Evolutionary conservation across 2,329 filamentous ascomycete species (phyloP), one percentile per base, ranked within the genome.

Genomic region (Aspergillus uvarum): DNA sequence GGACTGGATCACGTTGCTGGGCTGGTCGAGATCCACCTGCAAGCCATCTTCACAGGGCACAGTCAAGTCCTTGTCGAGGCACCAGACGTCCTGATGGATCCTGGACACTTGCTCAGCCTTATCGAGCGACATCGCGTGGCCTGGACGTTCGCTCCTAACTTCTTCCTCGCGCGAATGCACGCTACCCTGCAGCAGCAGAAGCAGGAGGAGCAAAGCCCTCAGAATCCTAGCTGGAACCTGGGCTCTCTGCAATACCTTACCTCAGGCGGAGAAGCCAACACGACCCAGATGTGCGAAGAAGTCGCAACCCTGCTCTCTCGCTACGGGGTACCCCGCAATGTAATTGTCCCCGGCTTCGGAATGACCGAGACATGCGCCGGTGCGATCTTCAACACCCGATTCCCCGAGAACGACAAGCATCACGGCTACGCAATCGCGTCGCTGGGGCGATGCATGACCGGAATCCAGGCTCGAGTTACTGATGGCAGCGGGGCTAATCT

Each of bases 1-100:
- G 76, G 76, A 0, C 70, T 85, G 10, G 83, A 86, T 59, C 84
- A 86, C 60, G 82, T 85, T 8, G 83, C 80, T 0, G 79, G 73
- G 60, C 69, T 87, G 4, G 72, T 75, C 1, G 81, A 86, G 56
- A 79, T 82, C 11, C 83, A 86, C 62, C 67, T 86, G 0, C 78
- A 78, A 16, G 81, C 83, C 1, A 81, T 70, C 22, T 64, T 50
- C 35, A 35, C 59, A 14, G 55, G 60, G 21, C 56, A 22, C 12
- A 61, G 65, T 16, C 68, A 70, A 53, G 49, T 70, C 12, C 67
- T 69, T 48, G 58, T 67, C 8, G 55, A 56, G n/a, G 35, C 59
- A 3, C 14, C 56, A 2, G 65, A 68, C 58, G 47, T 64, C 5
- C 47, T 63, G 47, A 58, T 72, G 1, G 59, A 73, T 3, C 83